Conservation (phyloP, 768 basidiomycete genomes). For the Russula sp. region DNA sequence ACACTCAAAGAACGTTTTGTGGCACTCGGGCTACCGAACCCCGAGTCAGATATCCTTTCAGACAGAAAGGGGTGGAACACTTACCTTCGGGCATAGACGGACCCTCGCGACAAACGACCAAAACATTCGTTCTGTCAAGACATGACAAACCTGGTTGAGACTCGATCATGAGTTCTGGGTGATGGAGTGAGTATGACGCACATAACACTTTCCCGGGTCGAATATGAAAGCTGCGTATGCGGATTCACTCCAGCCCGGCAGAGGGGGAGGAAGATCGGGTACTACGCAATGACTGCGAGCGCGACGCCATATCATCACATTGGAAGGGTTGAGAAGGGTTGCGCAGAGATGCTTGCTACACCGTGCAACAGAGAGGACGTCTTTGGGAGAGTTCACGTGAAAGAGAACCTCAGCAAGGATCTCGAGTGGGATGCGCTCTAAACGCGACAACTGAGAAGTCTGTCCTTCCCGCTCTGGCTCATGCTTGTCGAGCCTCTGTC, state of each 20-base stretch:
- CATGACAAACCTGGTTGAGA: conserved; percentile 19
- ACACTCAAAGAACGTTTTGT: not conserved
- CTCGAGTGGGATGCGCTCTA: conserved; percentile 45
- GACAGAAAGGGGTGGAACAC: not conserved
- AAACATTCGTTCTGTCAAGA: conserved; percentile 32
- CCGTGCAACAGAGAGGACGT: conserved; percentile 53
- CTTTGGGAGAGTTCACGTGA: conserved; percentile 42
- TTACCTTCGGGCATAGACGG: conserved; percentile 13
- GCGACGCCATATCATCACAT: conserved; percentile 52
- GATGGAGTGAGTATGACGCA: conserved; percentile 25
- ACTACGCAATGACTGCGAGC: conserved; percentile 36
- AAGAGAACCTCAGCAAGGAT: conserved; percentile 57
- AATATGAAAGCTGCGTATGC: conserved; percentile 62
- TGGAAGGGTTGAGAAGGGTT: conserved; percentile 40
- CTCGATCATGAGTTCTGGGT: not conserved
- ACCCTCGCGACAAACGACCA: conserved; percentile 12
- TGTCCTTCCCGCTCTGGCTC: not conserved
- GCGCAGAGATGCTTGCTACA: conserved; percentile 47
- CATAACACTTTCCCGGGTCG: conserved; percentile 49
- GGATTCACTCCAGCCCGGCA: conserved; percentile 42
- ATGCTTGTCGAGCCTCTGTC: not conserved
- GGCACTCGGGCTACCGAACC: conserved; percentile 9
- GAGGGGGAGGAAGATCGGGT: conserved; percentile 37
- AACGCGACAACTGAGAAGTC: not conserved
- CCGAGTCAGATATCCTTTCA: not conserved